A percentile compares a stretch with the other conserved stretches of the same genome.
Conservation (phyloP, 2,329 filamentous ascomycete genomes). For the Penicillium sp. region DNA sequence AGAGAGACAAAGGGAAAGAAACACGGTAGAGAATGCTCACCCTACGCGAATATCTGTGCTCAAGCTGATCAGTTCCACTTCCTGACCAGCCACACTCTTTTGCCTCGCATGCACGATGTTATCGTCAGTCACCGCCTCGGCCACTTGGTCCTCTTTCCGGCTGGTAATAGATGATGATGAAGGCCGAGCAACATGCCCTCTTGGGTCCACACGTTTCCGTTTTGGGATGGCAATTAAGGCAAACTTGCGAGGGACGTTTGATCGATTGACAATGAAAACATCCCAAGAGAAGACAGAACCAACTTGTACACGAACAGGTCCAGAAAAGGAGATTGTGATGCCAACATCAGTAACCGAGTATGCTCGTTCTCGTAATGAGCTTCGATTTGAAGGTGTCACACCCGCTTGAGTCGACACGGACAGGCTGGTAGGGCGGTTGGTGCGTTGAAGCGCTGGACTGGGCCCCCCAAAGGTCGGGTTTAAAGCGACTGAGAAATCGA, state of each 20-base stretch:
- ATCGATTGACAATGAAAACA: slow-evolving; percentile 60
- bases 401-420: slow-evolving; percentile 31
- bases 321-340: slow-evolving; percentile 56
- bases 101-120: slow-evolving; percentile 56
- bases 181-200: slow-evolving; percentile 45
- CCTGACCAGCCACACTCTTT: slow-evolving; percentile 48
- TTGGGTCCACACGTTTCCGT: slow-evolving; percentile 41
- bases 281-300: slow-evolving; percentile 55
- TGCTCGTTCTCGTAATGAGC: slow-evolving; percentile 37
- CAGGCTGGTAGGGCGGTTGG: slow-evolving; percentile 45
- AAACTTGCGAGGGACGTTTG: slow-evolving; percentile 52
- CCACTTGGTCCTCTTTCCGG: slow-evolving; percentile 40
- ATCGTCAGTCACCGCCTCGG: slow-evolving; percentile 56
- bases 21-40: slow-evolving; percentile 38
- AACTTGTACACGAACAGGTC: slow-evolving; percentile 49
- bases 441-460: slow-evolving; percentile 46
- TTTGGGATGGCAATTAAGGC: slow-evolving; percentile 54
- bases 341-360: slow-evolving; percentile 43
- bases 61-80: slow-evolving; percentile 54
- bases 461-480: slow-evolving; percentile 49
- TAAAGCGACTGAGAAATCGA: slow-evolving; percentile 48
- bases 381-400: slow-evolving; percentile 26
- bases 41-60: slow-evolving; percentile 58
- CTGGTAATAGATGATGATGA: slow-evolving; percentile 45
- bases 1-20: neutral